phyloP scores from a whole-genome alignment of 1,139 yeast genomes.

The Torulaspora pretoriensis region DNA sequence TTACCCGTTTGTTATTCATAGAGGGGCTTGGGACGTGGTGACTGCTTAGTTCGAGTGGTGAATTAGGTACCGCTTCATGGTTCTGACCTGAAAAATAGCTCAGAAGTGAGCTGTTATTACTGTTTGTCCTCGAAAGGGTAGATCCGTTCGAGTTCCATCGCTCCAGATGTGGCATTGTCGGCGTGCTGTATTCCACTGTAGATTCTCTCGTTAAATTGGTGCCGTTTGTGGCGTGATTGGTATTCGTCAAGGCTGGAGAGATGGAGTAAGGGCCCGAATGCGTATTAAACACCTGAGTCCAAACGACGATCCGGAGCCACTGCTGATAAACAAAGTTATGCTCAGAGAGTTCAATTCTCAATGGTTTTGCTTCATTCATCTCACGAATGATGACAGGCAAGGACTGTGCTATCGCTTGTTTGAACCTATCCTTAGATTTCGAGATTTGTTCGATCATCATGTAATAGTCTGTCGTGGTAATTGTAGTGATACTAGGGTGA shows the following conservation, averaged over 20 bases:
- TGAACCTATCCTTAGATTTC: constrained; percentile 17
- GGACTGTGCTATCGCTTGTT: constrained; percentile 6
- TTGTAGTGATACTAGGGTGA: constrained; percentile 37
- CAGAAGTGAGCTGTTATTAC: constrained; percentile 29
- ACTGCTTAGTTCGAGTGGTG: constrained; percentile 12
- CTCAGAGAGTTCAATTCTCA: constrained; percentile 58
- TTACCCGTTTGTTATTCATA: constrained; percentile 6
- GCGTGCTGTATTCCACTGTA: constrained; percentile 5
- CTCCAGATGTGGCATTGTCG: constrained; percentile 23
- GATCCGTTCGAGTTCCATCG: constrained; percentile 29
- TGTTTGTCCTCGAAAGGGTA: constrained; percentile 30
- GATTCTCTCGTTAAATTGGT: constrained; percentile 8
- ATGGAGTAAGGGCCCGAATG: constrained; percentile 25
- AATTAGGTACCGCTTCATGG: constrained; percentile 9
- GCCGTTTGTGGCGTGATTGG: neutral
- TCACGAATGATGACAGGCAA: constrained; percentile 19
- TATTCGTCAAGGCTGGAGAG: constrained; percentile 6
- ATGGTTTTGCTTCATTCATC: constrained; percentile 42
- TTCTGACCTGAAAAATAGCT: constrained; percentile 20
- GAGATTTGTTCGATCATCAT: constrained; percentile 20
- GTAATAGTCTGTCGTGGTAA: constrained; percentile 37
- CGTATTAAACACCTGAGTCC: constrained; percentile 57
- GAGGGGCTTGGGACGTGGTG: constrained; percentile 7
- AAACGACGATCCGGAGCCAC: constrained; percentile 70
- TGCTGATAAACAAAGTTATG: constrained; percentile 49